phyloP scores from a whole-genome alignment of 371 early-diverging fungal species.

The Syncephalastrum contaminatum region DNA sequence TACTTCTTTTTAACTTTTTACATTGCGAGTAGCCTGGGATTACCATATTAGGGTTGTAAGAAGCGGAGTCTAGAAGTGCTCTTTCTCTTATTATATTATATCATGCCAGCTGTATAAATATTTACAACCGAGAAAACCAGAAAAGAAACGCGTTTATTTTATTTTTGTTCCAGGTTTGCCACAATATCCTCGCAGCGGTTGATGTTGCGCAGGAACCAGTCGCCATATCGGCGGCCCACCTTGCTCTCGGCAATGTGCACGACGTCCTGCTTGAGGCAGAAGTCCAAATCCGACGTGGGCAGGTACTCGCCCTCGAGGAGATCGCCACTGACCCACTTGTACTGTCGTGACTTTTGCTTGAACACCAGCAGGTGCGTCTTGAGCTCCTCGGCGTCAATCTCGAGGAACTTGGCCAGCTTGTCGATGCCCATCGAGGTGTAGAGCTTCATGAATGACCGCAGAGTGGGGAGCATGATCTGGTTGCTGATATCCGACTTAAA shows the following conservation, averaged over 20 bases:
- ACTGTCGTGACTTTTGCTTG: conserved; percentile 92
- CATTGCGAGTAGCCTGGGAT: too few species aligned
- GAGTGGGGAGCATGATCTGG: conserved; percentile 83
- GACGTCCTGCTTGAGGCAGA: conserved; percentile 90
- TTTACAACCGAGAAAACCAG: conserved; percentile 8
- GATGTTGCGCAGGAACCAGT: conserved; percentile 94
- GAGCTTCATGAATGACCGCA: conserved; percentile 92
- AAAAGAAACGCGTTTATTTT: conserved; percentile 18
- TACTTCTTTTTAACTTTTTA: too few species aligned
- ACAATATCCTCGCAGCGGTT: conserved; percentile 79
- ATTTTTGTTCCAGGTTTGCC: conserved; percentile 43
- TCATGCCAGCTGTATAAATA: too few species aligned
- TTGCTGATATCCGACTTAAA: conserved; percentile 84
- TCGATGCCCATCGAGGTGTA: conserved; percentile 89
- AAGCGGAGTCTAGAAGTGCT: too few species aligned
- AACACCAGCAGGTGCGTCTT: conserved; percentile 84
- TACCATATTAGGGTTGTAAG: too few species aligned
- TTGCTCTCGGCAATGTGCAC: conserved; percentile 93
- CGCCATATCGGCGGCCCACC: conserved; percentile 89
- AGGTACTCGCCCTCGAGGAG: conserved; percentile 81
- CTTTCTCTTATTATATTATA: too few species aligned
- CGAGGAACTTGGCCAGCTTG: conserved; percentile 88
- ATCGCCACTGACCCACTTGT: conserved; percentile 72
- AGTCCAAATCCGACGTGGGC: conserved; percentile 85
- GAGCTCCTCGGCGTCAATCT: conserved; percentile 77